Conservation (phyloP, 768 basidiomycete species). For the Termitomyces sp. region DNA sequence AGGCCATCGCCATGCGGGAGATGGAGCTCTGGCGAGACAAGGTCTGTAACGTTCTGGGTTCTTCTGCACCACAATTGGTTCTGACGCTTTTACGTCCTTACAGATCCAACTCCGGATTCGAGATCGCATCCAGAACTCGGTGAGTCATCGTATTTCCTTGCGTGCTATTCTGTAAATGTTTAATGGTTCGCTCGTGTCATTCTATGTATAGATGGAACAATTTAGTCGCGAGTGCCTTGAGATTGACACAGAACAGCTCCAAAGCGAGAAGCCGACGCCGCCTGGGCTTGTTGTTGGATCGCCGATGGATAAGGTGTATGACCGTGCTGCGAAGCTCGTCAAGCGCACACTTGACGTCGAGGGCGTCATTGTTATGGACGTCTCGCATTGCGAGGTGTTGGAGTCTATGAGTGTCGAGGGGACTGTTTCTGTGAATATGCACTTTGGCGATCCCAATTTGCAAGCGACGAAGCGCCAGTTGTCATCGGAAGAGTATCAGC, state of each 20-base stretch:
- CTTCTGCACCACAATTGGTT: not conserved
- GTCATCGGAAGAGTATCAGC: conserved; percentile 66
- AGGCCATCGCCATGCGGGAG: conserved; percentile 89
- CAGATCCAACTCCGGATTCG: conserved; percentile 88
- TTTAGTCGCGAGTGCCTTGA: conserved; percentile 95
- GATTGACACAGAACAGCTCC: conserved; percentile 62
- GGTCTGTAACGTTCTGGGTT: conserved; percentile 34
- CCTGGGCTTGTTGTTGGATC: conserved; percentile 34
- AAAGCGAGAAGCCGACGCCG: conserved; percentile 29
- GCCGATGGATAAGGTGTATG: conserved; percentile 86
- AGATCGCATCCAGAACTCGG: conserved; percentile 89
- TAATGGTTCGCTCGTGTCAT: not conserved
- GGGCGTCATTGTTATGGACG: conserved; percentile 89
- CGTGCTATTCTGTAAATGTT: not conserved
- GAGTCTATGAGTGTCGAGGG: conserved; percentile 66
- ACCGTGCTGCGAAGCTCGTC: conserved; percentile 86
- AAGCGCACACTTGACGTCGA: conserved; percentile 89
- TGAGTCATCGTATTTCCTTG: conserved; percentile 27
- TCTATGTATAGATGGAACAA: conserved; percentile 72
- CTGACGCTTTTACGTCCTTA: not conserved
- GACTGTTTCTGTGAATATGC: conserved; percentile 63
- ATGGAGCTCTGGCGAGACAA: conserved; percentile 96
- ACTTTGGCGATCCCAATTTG: conserved; percentile 58
- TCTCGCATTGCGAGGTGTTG: conserved; percentile 84
- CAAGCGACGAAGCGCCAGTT: conserved; percentile 54